Percentiles rank a stretch among this genome's conserved stretches.
These are phyloP conservation scores for Emiliania huxleyi DNA, from an alignment of 78 protist genomes.

Conservation along the genomic window DNA sequence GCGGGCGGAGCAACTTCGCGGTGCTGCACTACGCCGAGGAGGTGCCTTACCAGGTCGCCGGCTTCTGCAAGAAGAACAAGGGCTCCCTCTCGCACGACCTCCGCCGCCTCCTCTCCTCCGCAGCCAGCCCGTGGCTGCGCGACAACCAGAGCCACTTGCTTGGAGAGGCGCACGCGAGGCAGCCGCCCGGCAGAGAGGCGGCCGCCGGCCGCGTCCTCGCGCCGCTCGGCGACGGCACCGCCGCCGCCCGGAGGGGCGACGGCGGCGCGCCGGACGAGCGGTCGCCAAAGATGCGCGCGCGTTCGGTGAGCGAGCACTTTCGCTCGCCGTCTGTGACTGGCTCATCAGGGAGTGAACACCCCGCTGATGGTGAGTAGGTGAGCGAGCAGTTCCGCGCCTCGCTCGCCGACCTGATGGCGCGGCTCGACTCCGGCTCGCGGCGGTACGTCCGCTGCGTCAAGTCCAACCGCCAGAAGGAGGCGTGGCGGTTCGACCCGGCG, in stretches of 20 bases:
- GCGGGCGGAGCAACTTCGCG: background rate
- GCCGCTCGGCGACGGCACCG: too few relatives aligned
- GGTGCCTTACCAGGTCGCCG: conserved; percentile 46
- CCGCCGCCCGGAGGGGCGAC: too few relatives aligned
- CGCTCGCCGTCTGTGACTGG: background rate
- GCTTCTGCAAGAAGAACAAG: background rate
- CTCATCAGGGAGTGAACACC: background rate
- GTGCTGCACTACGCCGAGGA: conserved; percentile 55
- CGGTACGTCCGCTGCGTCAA: conserved; percentile 44
- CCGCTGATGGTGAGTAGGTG: background rate
- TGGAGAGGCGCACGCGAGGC: too few relatives aligned
- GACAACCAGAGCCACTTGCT: too few relatives aligned
- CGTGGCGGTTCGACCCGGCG: background rate
- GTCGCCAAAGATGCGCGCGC: too few relatives aligned
- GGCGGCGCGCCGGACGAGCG: too few relatives aligned
- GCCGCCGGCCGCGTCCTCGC: too few relatives aligned
- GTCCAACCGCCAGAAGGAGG: conserved; percentile 14
- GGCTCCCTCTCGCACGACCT: background rate
- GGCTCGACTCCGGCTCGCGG: background rate
- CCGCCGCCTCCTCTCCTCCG: background rate
- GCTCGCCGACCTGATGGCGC: background rate
- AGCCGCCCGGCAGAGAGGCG: too few relatives aligned
- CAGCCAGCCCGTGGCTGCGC: background rate
- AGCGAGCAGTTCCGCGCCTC: background rate
- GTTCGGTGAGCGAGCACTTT: too few relatives aligned